Conservation (phyloP, 805 yeast species). For the Starmerella bombi region DNA sequence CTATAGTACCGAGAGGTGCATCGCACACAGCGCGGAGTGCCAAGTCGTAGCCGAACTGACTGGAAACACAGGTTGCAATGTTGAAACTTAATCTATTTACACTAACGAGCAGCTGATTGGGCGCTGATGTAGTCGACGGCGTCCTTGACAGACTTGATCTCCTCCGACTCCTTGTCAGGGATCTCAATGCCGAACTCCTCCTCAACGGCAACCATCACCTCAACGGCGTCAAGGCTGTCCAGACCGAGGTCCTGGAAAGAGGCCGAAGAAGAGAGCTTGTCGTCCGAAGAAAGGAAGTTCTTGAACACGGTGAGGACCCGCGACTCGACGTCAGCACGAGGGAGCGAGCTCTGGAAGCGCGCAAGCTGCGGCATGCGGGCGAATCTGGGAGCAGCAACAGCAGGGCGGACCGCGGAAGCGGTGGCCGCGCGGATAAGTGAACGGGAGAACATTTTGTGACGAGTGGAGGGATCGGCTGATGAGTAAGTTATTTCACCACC, state of each 20-base stretch:
- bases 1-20: too few species aligned
- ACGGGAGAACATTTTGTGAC: slow-evolving; percentile 11
- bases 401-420: slow-evolving; percentile 13
- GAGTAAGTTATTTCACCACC: neutral
- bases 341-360: slow-evolving; percentile 30
- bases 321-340: slow-evolving; percentile 65
- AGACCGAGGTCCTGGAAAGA: slow-evolving; percentile 55
- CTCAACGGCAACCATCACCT: slow-evolving; percentile 90
- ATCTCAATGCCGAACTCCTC: slow-evolving; percentile 54
- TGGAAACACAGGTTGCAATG: too few species aligned
- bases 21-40: too few species aligned
- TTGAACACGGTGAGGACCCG: slow-evolving; percentile 70
- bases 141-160: slow-evolving; percentile 84
- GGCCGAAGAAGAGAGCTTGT: slow-evolving; percentile 30
- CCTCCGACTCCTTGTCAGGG: slow-evolving; percentile 66
- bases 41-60: too few species aligned
- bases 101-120: slow-evolving; percentile 34
- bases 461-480: neutral
- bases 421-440: slow-evolving; percentile 16
- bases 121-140: slow-evolving; percentile 75
- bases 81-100: too few species aligned
- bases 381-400: slow-evolving; percentile 13
- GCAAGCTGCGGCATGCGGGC: slow-evolving; percentile 15
- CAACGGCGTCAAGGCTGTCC: slow-evolving; percentile 90
- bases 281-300: slow-evolving; percentile 21